Evolutionary conservation across 1,284 basidiomycete genomes (phyloP).

Genomic region (Boletus semigastroideus): DNA sequence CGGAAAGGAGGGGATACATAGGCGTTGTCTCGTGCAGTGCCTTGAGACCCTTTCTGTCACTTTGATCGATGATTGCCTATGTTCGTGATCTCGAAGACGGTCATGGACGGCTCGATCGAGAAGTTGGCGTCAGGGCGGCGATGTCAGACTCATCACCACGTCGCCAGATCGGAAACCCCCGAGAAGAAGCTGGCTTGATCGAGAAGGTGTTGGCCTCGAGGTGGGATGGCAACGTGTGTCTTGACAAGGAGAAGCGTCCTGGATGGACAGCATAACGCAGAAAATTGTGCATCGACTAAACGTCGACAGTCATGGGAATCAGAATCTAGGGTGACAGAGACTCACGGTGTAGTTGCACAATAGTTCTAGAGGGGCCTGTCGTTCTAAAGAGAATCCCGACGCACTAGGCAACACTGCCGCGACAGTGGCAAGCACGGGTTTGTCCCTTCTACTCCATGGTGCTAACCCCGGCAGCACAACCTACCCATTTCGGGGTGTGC

Average conservation of each 20-base stretch:
- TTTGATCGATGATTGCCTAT: background rate
- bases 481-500: background rate
- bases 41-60: background rate
- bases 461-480: no score
- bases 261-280: background rate
- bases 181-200: background rate
- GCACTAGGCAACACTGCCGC: no score
- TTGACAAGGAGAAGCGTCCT: background rate
- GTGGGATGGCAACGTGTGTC: slow-evolving; percentile 3
- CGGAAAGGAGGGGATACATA: background rate
- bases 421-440: background rate
- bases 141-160: background rate
- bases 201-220: background rate
- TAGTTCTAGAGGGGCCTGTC: background rate
- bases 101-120: background rate
- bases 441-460: no score
- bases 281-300: no score
- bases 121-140: background rate
- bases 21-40: background rate
- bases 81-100: background rate
- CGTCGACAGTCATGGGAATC: slow-evolving; percentile 1
- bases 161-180: background rate
- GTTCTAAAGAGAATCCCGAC: background rate
- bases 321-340: background rate
- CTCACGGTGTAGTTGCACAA: background rate